These are phyloP conservation scores for Saitozyma sp. DNA, from an alignment of 768 basidiomycete genomes.

Conservation along the genomic window DNA sequence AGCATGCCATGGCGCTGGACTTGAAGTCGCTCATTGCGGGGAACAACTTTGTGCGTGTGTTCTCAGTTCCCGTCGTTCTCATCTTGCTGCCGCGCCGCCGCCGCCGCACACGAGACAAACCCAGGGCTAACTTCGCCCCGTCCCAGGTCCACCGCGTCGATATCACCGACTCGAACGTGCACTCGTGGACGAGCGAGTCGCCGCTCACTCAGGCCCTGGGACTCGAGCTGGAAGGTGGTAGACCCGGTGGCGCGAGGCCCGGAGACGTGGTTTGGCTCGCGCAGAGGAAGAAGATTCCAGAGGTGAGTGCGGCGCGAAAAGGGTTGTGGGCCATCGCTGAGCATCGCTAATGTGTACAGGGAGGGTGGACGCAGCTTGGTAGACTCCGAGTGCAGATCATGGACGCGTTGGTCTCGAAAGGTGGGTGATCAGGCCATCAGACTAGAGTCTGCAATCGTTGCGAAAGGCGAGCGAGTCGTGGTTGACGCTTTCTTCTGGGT, in stretches of 20 bases:
- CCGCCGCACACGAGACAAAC: not conserved
- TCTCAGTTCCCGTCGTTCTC: not conserved
- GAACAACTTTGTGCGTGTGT: conserved; percentile 30
- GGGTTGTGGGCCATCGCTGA: not conserved
- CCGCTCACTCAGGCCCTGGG: conserved; percentile 35
- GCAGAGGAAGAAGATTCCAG: conserved; percentile 48
- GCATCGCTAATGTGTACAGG: conserved; percentile 57
- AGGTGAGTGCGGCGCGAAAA: conserved; percentile 27
- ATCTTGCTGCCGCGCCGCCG: too few relatives aligned
- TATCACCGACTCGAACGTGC: conserved; percentile 39
- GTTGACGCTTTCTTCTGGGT: not conserved
- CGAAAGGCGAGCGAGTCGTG: not conserved
- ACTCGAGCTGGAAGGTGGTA: conserved; percentile 30
- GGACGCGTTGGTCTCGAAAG: conserved; percentile 65
- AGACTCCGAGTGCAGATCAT: conserved; percentile 64
- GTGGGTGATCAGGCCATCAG: conserved; percentile 52
- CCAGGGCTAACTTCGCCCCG: not conserved
- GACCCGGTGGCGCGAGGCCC: conserved; percentile 41
- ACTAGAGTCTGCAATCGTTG: not conserved
- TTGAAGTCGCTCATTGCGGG: conserved; percentile 18
- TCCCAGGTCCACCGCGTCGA: conserved; percentile 44
- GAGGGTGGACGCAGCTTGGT: conserved; percentile 81
- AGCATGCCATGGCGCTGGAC: conserved; percentile 35
- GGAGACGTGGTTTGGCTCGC: conserved; percentile 52
- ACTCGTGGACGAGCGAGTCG: conserved; percentile 43